Evolutionary conservation across 202 grass and related monocot genomes (phyloP), one percentile per base, ranked within the genome.

Genomic region (Zoysia matrella): DNA sequence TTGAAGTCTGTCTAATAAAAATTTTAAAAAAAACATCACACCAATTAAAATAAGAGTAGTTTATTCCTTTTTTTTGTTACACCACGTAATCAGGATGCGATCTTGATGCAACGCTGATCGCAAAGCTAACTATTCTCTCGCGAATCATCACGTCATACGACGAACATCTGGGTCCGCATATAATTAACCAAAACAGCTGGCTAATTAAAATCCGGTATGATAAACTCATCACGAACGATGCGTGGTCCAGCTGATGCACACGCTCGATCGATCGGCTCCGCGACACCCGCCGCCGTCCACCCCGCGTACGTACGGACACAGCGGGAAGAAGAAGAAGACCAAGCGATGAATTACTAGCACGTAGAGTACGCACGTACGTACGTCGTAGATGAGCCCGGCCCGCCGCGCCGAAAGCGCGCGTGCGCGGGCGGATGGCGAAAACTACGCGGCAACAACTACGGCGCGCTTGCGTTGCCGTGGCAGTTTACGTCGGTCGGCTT

Each of bases 371-470:
- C 51, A 42, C 18, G 60, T 14, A 52, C 58, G 58, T 39, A 30
- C n/a, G n/a, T 41, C 22, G 22, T 76, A 65, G 40, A 51, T 51
- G 74, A 52, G 47, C 44, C 58, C 30, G 30, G 30, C 8, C 30
- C 12, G 54, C 9, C 9, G 8, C 2, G 36, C 39, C 52, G 64
- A 57, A 57, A 65, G 60, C 15, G 30, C 51, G 56, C 5, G 53
- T 4, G 6, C 6, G 6, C 46, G 2, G 11, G n/a, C n/a, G 14
- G 69, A 65, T 39, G 41, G 10, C 5, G 70, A 74, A 66, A 82
- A 74, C 4, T 15, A 82, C 50, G 49, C 41, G 14, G 14, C 72
- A 83, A 16, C 80, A 65, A 72, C 58, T 36, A 3, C 9, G 30
- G 30, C 30, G 30, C 30, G 1, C 30, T 36, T 36, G 30, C 30